Conservation (phyloP, 73 alveolate genomes). For the Tetrahymena malaccensis region DNA sequence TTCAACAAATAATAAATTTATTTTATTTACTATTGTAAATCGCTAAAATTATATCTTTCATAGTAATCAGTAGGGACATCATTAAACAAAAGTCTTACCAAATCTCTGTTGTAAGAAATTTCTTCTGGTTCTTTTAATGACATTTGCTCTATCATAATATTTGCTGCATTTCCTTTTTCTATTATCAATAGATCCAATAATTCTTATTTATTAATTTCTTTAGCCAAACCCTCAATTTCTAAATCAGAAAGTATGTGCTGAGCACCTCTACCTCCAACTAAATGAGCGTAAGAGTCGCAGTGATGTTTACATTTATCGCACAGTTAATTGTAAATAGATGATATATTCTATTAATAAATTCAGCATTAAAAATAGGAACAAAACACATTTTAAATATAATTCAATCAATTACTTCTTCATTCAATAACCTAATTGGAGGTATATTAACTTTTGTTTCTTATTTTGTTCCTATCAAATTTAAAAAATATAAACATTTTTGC, state of each 20-base stretch:
- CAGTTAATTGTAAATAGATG: conserved; percentile 35
- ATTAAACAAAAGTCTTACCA: conserved; percentile 56
- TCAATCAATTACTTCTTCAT: conserved; percentile 67
- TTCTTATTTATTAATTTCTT: conserved; percentile 84
- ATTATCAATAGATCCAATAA: conserved; percentile 70
- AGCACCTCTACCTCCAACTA: conserved; percentile 86
- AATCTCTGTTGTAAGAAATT: conserved; percentile 75
- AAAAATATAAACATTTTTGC: background rate
- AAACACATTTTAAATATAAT: too few relatives aligned
- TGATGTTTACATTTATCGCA: conserved; percentile 78
- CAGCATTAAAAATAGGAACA: background rate
- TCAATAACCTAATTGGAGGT: conserved; percentile 58
- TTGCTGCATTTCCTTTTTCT: conserved; percentile 93
- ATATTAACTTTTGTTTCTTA: conserved; percentile 42
- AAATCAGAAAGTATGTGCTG: conserved; percentile 83
- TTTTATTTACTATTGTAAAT: conserved; percentile 51
- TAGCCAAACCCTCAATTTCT: conserved; percentile 77
- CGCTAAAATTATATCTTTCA: conserved; percentile 82
- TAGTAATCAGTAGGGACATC: conserved; percentile 88
- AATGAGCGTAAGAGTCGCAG: conserved; percentile 76
- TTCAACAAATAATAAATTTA: background rate
- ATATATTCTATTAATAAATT: background rate
- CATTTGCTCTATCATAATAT: conserved; percentile 79
- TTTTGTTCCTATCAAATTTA: conserved; percentile 18
- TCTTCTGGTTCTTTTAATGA: conserved; percentile 82